A percentile compares a stretch with the other conserved stretches of the same genome.
These are phyloP conservation scores for Dryas drummondii DNA, from an alignment of 306 rosid genomes.

Conservation along the genomic window DNA sequence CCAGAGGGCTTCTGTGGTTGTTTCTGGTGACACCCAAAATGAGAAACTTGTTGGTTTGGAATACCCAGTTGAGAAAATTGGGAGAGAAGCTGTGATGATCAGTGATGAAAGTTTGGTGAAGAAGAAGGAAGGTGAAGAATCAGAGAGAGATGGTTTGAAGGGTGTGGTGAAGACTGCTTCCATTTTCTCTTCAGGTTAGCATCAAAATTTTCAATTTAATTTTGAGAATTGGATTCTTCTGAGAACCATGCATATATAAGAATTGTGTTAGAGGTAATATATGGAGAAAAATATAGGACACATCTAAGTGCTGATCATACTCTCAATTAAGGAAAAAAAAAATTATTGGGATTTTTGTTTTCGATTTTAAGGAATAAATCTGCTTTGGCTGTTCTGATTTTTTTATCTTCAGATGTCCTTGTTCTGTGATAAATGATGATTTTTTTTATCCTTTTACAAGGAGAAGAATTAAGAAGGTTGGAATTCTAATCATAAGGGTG, in stretches of 20 bases:
- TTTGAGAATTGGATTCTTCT: background rate
- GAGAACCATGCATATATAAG: background rate
- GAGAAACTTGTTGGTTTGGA: constrained; percentile 22
- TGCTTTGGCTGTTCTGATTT: background rate
- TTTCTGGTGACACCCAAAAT: constrained; percentile 50
- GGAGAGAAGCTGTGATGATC: constrained; percentile 19
- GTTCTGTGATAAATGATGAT: background rate
- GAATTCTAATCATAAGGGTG: background rate
- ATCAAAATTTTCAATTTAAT: background rate
- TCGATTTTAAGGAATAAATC: background rate
- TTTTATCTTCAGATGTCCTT: background rate
- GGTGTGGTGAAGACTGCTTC: constrained; percentile 40
- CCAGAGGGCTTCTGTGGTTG: constrained; percentile 64
- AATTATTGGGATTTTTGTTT: background rate
- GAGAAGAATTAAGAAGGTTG: background rate
- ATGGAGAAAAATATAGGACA: background rate
- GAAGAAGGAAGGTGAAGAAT: constrained; percentile 30
- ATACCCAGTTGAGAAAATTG: constrained; percentile 31
- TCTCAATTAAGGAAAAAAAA: background rate
- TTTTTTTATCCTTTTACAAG: no score
- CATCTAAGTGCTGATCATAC: background rate
- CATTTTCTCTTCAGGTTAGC: constrained; percentile 52
- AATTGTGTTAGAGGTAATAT: background rate
- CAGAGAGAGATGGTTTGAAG: constrained; percentile 25
- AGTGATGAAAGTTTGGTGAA: constrained; percentile 40